Base-by-base conservation (phyloP, 169 alveolate genomes). In the Neospora caninum region DNA sequence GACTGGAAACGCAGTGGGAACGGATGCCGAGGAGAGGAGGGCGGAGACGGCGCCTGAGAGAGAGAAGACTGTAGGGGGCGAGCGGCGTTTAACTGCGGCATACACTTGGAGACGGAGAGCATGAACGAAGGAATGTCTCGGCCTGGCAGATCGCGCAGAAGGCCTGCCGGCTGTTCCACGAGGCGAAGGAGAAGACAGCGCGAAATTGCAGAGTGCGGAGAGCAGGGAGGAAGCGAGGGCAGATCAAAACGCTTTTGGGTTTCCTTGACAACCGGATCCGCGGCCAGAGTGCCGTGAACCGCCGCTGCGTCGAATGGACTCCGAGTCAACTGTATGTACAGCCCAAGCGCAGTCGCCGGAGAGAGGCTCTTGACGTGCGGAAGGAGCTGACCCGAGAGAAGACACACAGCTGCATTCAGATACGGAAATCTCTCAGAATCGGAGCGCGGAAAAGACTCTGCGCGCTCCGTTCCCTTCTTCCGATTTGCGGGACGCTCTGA, bases 71-170 rank as follows among this genome's bases (percentile, higher is more conserved):
- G 31, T 0, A 64, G 73, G 20, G 73, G 73, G 20, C 25, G 31
- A 64, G 73, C 73, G n/a, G 73, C 86, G n/a, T 78, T 78, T 10
- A 78, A 43, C 86, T 38, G 86, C 39, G 86, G 86, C 86, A 78
- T 36, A 43, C 39, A 78, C 69, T 82, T 41, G 31, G 41, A 2
- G 18, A 82, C 43, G 25, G 89, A 25, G 41, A 82, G 39, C 89
- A 82, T 82, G 64, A 82, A 82, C 10, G 89, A 82, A 31, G 89
- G 89, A 31, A 82, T 82, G 25, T 41, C 89, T 1, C 67, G n/a
- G 18, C 41, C 64, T 6, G 89, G 69, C 7, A 82, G 54, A 0
- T 82, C 89, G 58, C 64, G 54, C 34, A 82, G 31, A 41, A 82
- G 67, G 67, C 53, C 89, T 38, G 69, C 4, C 34, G 89, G 89